Evolutionary conservation across 331 rosid genomes (phyloP), one percentile per base, ranked within the genome.

Genomic region (Phaseolus coccineus): DNA sequence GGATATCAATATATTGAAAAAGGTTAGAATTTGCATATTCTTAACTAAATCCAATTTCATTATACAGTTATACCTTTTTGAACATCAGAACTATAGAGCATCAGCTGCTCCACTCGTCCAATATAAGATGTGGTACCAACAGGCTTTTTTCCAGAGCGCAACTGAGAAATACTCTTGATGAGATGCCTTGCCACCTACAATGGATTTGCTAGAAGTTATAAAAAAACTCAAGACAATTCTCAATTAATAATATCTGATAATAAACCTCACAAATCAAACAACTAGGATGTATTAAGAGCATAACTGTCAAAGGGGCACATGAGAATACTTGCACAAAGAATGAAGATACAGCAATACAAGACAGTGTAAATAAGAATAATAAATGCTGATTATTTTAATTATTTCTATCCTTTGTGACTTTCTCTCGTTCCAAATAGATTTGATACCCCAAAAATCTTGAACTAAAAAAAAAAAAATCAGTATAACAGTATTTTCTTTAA

Each of bases 131-230:
- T 89, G 69, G 99, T 96, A 61, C 98, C 99, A 13, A 86, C 90
- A 10, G 97, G 99, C 83, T 87, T 88, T 85, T 93, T 87, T 35
- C 91, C 92, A 28, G 98, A 93, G 22, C 87, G 88, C 84, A 96
- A 73, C 88, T 86, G 92, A 84, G 99, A 81, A 80, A 96, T 82
- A 15, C 94, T 91, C 93, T 96, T 96, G 79, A 96, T 71, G 61
- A 96, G 99, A 87, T 91, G 87, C 88, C 97, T 88, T 72, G 98
- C 98, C 79, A 93, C 99, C 99, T 96, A 69, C 35, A 84, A 24
- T 62, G 72, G 42, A 48, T 77, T 58, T 82, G 56, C 16, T 16
- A 39, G 19, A 58, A 53, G 76, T 78, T 28, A 63, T 84, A 78
- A 85, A 81, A 73, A 39, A 72, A 74, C 59, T 24, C 42, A 65